phyloP scores from a whole-genome alignment of 306 rosid genomes.

The Prunus mongolica region DNA sequence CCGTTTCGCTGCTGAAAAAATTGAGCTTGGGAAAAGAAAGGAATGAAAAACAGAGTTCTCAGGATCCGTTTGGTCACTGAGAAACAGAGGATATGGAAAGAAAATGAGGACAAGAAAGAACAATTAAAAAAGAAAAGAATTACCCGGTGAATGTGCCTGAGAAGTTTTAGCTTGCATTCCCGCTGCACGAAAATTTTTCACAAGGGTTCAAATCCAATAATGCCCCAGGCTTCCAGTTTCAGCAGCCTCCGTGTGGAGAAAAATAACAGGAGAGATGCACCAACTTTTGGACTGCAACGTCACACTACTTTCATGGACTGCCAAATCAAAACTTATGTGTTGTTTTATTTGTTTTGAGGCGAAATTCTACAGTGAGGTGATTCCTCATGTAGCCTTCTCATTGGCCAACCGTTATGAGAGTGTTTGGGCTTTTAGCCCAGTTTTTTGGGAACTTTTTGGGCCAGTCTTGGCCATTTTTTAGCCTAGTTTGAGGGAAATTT shows the following conservation, averaged over 20 bases:
- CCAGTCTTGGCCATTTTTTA: too few species aligned
- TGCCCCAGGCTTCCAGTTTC: background rate
- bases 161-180: background rate
- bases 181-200: background rate
- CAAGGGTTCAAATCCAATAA: background rate
- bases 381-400: too few species aligned
- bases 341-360: too few species aligned
- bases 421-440: too few species aligned
- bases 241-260: background rate
- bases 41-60: background rate
- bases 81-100: background rate
- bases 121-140: background rate
- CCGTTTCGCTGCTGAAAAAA: background rate
- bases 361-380: too few species aligned
- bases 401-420: too few species aligned
- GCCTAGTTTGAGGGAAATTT: too few species aligned
- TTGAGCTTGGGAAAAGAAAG: background rate
- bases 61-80: background rate
- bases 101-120: background rate
- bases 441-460: too few species aligned
- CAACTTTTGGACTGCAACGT: too few species aligned
- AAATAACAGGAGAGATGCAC: too few species aligned
- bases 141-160: background rate
- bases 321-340: too few species aligned
- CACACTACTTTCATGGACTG: too few species aligned